Evolutionary conservation across 2,329 filamentous ascomycete genomes (phyloP).

Genomic region (Ophiostoma novo-ulmi): DNA sequence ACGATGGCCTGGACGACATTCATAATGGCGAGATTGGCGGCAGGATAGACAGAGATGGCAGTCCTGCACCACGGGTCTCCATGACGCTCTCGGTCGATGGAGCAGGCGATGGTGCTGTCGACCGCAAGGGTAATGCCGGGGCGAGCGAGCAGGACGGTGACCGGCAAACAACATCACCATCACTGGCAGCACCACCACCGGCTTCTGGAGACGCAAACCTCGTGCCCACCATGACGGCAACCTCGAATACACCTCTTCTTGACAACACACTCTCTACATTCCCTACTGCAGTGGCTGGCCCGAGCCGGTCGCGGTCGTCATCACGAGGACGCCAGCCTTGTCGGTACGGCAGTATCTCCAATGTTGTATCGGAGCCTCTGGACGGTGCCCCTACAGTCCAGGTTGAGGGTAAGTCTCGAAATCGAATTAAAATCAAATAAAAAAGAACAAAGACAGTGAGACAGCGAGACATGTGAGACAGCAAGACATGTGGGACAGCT

Average conservation of each 20-base stretch:
- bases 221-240: slow-evolving; percentile 11
- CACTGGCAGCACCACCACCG: background rate
- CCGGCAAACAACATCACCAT: background rate
- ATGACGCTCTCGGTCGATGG: background rate
- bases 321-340: slow-evolving; percentile 5
- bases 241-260: slow-evolving; percentile 18
- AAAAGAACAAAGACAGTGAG: background rate
- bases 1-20: background rate
- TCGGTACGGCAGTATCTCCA: slow-evolving; percentile 18
- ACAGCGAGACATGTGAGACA: background rate
- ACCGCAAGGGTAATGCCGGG: background rate
- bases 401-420: slow-evolving; percentile 4
- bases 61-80: background rate
- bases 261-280: background rate
- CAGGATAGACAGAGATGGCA: background rate
- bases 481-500: background rate
- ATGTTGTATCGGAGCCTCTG: slow-evolving; percentile 4
- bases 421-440: too few species aligned
- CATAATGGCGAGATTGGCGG: background rate
- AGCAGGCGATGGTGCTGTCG: slow-evolving; percentile 3
- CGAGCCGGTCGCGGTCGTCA: background rate
- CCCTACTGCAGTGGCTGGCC: slow-evolving; percentile 8
- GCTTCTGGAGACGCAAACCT: background rate
- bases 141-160: background rate
- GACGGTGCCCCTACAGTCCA: slow-evolving; percentile 10